Conservation (phyloP, 176 grass and related monocot genomes). For the Panicum miliaceum region DNA sequence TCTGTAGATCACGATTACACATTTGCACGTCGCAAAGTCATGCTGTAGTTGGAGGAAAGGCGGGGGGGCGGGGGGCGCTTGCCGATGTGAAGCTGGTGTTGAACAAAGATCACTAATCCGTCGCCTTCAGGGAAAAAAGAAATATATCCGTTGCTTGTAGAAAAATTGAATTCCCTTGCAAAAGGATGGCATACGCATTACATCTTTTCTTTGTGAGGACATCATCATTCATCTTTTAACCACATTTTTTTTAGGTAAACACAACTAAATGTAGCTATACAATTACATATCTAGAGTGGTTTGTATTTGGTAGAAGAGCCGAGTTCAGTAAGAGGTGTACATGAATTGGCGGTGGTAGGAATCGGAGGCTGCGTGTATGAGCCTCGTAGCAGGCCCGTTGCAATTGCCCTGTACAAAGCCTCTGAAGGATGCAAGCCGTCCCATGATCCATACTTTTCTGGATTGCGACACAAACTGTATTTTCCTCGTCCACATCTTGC, state of each 20-base stretch:
- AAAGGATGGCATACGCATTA: too few relatives aligned
- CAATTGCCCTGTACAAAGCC: conserved; percentile 52
- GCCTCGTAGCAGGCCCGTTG: conserved; percentile 50
- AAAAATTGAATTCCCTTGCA: too few relatives aligned
- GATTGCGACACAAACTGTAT: conserved; percentile 47
- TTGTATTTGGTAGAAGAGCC: conserved; percentile 14
- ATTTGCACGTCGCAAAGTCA: too few relatives aligned
- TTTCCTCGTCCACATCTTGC: conserved; percentile 41
- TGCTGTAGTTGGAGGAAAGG: too few relatives aligned
- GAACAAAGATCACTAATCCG: too few relatives aligned
- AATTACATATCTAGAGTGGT: neutral
- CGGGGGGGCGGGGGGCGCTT: too few relatives aligned
- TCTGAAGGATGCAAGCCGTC: conserved; percentile 62
- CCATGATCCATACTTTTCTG: conserved; percentile 63
- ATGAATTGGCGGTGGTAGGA: neutral
- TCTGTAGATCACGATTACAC: too few relatives aligned
- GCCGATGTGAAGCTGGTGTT: too few relatives aligned
- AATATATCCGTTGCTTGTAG: too few relatives aligned
- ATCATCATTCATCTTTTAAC: neutral
- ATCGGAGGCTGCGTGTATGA: conserved; percentile 42
- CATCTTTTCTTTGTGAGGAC: neutral
- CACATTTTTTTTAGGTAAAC: neutral
- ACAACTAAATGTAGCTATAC: neutral
- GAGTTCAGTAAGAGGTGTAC: neutral
- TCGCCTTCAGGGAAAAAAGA: too few relatives aligned